These are phyloP conservation scores for Leccinum boreale DNA, from an alignment of 768 basidiomycete species.

Conservation along the genomic window DNA sequence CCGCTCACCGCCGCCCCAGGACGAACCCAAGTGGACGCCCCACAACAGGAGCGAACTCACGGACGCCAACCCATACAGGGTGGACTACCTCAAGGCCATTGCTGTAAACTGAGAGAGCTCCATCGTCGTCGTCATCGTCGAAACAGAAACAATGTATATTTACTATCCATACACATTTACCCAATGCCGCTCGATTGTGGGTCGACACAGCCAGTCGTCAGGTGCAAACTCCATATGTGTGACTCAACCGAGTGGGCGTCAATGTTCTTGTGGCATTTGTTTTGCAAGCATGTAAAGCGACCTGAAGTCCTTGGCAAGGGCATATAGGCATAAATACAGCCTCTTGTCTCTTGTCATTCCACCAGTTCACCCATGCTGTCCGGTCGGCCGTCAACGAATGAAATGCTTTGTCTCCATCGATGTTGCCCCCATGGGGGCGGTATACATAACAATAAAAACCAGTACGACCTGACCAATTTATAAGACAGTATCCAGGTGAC, in stretches of 20 bases:
- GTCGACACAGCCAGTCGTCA: not conserved
- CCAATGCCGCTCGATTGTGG: not conserved
- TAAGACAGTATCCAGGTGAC: not conserved
- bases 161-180: not conserved
- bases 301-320: not conserved
- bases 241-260: no score
- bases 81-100: slow-evolving; percentile 56
- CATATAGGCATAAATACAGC: not conserved
- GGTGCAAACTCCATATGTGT: no score
- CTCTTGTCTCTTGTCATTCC: not conserved
- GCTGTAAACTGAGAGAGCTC: slow-evolving; percentile 29
- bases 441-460: slow-evolving; percentile 12
- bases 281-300: not conserved
- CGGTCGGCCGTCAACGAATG: not conserved
- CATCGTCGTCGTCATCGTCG: not conserved
- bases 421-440: not conserved
- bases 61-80: slow-evolving; percentile 60
- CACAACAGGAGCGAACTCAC: slow-evolving; percentile 61
- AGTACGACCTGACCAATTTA: not conserved
- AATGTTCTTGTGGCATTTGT: no score
- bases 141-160: not conserved
- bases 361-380: not conserved
- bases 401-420: not conserved
- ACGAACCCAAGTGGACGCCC: slow-evolving; percentile 89
- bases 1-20: slow-evolving; percentile 40